These are phyloP conservation scores for Coemansia sp. DNA, from an alignment of 192 early-diverging fungal genomes.

Conservation along the genomic window DNA sequence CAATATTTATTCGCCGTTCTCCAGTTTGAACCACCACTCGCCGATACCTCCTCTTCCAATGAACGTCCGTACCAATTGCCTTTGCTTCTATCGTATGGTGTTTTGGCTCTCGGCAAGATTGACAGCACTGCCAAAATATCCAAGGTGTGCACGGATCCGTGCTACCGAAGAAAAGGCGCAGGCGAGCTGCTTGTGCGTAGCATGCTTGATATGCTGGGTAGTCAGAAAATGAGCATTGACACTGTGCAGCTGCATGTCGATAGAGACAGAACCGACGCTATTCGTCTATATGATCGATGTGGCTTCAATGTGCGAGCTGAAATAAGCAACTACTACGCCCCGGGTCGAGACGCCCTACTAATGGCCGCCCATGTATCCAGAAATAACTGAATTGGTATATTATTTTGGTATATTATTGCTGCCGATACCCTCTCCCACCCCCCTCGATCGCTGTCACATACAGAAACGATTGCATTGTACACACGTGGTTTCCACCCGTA, in stretches of 20 bases:
- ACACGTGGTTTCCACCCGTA: too few relatives aligned
- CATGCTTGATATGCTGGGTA: slow-evolving; percentile 8
- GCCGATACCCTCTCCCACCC: too few relatives aligned
- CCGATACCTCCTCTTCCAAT: not conserved
- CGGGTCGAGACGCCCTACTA: slow-evolving; percentile 12
- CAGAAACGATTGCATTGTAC: too few relatives aligned
- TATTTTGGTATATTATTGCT: too few relatives aligned
- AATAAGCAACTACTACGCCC: slow-evolving; percentile 13
- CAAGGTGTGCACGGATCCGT: slow-evolving; percentile 20
- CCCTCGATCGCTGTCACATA: too few relatives aligned
- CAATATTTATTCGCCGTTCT: slow-evolving; percentile 13
- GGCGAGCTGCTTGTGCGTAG: slow-evolving; percentile 9
- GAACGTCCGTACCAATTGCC: too few relatives aligned
- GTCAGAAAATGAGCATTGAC: not conserved
- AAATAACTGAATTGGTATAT: too few relatives aligned
- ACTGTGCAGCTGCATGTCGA: slow-evolving; percentile 22
- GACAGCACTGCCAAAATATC: slow-evolving; percentile 13
- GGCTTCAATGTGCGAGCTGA: slow-evolving; percentile 9
- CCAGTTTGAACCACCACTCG: not conserved
- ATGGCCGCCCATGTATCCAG: slow-evolving; percentile 2
- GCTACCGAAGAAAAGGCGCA: slow-evolving; percentile 3
- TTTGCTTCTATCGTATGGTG: slow-evolving; percentile 9
- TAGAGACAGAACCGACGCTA: slow-evolving; percentile 1
- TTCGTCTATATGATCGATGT: slow-evolving; percentile 11
- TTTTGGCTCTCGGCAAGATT: slow-evolving; percentile 8